phyloP scores from a whole-genome alignment of 768 basidiomycete species.

The Coprinopsis marcescibilis region DNA sequence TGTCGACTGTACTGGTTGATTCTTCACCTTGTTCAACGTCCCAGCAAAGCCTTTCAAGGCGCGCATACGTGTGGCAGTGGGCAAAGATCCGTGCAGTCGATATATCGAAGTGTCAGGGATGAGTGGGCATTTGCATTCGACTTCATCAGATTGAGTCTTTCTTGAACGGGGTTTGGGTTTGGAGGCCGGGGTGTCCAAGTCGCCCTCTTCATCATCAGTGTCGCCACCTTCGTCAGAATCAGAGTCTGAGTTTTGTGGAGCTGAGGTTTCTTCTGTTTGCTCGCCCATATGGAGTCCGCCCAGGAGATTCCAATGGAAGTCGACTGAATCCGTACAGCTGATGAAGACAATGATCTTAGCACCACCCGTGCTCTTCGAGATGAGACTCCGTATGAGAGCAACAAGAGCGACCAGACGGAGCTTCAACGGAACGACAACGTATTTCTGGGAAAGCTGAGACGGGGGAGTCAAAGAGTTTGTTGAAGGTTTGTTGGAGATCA shows the following conservation, averaged over 20 bases:
- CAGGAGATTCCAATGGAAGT: slow-evolving; percentile 89
- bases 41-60: slow-evolving; percentile 80
- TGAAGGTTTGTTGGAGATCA: slow-evolving; percentile 9
- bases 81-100: slow-evolving; percentile 90
- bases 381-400: slow-evolving; percentile 76
- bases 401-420: slow-evolving; percentile 89
- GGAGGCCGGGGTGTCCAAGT: slow-evolving; percentile 14
- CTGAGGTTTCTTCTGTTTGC: not conserved
- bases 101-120: slow-evolving; percentile 80
- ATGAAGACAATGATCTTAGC: slow-evolving; percentile 91
- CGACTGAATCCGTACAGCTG: slow-evolving; percentile 96
- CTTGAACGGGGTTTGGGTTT: slow-evolving; percentile 16
- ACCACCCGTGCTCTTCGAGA: slow-evolving; percentile 53
- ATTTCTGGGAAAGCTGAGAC: slow-evolving; percentile 89
- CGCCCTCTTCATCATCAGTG: slow-evolving; percentile 21
- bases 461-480: slow-evolving; percentile 81
- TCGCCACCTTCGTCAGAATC: slow-evolving; percentile 17
- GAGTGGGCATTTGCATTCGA: slow-evolving; percentile 64
- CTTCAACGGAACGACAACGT: slow-evolving; percentile 85
- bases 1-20: slow-evolving; percentile 13
- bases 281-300: slow-evolving; percentile 65
- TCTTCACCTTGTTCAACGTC: slow-evolving; percentile 22
- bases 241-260: slow-evolving; percentile 14
- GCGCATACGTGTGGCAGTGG: slow-evolving; percentile 70
- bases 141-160: too few relatives aligned